These are phyloP conservation scores for Botrytis hyacinthi DNA, from an alignment of 2,329 filamentous ascomycete species.

Conservation along the genomic window DNA sequence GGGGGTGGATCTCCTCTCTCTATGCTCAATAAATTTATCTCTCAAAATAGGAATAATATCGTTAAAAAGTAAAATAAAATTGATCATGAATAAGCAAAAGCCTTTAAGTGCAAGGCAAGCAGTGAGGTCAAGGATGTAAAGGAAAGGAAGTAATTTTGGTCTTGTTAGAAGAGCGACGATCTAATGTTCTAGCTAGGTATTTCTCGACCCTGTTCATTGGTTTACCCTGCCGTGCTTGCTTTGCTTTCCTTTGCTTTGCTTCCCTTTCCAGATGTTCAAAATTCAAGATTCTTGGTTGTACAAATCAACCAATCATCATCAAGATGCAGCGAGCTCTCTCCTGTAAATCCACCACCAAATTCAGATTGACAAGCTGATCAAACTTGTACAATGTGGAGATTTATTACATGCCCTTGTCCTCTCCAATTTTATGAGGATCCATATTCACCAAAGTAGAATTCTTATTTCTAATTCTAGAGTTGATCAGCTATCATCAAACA, in stretches of 20 bases:
- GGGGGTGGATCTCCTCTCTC: constrained; percentile 14
- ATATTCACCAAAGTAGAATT: neutral
- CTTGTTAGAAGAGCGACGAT: constrained; percentile 8
- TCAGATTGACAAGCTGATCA: neutral
- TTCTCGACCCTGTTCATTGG: neutral
- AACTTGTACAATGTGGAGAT: neutral
- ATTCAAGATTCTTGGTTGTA: constrained; percentile 2
- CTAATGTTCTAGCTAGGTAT: neutral
- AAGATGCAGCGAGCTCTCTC: neutral
- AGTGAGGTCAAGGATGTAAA: constrained; percentile 9
- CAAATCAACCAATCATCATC: constrained; percentile 3
- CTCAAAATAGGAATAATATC: neutral
- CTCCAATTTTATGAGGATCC: neutral
- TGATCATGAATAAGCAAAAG: constrained; percentile 11
- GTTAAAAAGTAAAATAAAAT: neutral
- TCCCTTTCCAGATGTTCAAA: constrained; percentile 1
- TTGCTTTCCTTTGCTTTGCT: neutral
- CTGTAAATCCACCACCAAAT: neutral
- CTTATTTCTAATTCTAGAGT: neutral
- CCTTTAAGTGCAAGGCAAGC: constrained; percentile 18
- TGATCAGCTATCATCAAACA: neutral
- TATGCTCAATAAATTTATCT: neutral
- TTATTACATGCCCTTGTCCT: neutral
- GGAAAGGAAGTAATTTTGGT: constrained; percentile 1
- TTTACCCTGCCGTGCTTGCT: neutral